Base-by-base conservation (phyloP, 495 filamentous ascomycete genomes). In the Penicillium angulare region DNA sequence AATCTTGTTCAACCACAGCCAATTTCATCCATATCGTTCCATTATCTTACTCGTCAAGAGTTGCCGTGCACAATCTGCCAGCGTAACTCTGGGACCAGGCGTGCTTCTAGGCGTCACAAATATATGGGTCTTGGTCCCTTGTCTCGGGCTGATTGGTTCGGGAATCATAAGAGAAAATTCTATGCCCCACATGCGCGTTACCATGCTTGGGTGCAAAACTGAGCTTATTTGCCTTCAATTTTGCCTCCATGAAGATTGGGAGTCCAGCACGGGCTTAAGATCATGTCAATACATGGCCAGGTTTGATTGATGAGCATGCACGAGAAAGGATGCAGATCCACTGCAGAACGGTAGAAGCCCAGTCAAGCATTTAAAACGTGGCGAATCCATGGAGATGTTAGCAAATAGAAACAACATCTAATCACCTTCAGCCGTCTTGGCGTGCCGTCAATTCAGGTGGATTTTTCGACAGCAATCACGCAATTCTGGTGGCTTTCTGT, bases 401-500 rank as follows among this genome's bases (percentile, higher is more conserved):
- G 38, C 21, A 41, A 41, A 23, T 41, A 41, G 38, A 18, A 41
- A 41, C 21, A 41, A 21, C 38, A 41, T 41, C 38, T 15, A 41
- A 21, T 21, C 21, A 20, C 24, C 38, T 32, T 24, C 42, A 32
- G 31, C 24, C 43, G 29, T 5, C 43, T 33, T 32, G 43, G 42
- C 42, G 42, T 44, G 9, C 27, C 15, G 15, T 21, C 26, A 29
- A 29, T 26, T 26, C 33, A 35, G 29, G 5, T 12, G 29, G 15
- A 46, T 33, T 46, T 15, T 23, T 32, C 40, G 17, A 21, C 13
- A 20, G 29, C 43, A 34, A 46, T 33, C 43, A 46, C 43, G 43
- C 43, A 10, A 46, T 46, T 23, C 20, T 22, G 6, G 13, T 1
- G 13, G 6, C 13, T 35, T 35, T n/a, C 15, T 16, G 18, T 46